Conservation (phyloP, 164 flowering plant genomes). For the Liquidambar formosana region DNA sequence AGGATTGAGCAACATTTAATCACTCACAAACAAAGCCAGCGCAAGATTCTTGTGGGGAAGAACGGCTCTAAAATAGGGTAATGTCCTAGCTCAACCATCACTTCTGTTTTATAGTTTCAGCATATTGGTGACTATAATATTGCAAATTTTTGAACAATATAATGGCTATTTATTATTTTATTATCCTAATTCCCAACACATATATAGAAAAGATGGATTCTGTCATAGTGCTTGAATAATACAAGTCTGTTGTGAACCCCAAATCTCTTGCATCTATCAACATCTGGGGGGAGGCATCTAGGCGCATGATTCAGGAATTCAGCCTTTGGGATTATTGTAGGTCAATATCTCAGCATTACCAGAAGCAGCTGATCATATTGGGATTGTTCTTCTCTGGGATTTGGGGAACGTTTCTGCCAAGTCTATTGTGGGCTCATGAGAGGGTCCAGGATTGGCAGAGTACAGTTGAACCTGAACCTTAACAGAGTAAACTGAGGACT, state of each 20-base stretch:
- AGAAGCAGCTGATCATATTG: not conserved
- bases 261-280: not conserved
- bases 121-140: not conserved
- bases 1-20: conserved; percentile 87
- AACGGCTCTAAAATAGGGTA: conserved; percentile 96
- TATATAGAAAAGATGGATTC: not conserved
- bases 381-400: not conserved
- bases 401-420: too few species aligned
- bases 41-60: conserved; percentile 90
- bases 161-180: not conserved
- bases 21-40: conserved; percentile 73
- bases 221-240: not conserved
- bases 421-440: not conserved
- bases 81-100: not conserved
- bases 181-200: too few species aligned
- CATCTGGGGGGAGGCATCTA: not conserved
- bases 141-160: not conserved
- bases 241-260: not conserved
- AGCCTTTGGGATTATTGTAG: not conserved
- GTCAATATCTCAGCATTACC: not conserved
- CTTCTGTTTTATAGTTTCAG: not conserved
- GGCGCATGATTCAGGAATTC: not conserved
- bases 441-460: not conserved
- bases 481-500: too few species aligned
- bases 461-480: too few species aligned